Base-by-base conservation (phyloP, 73 alveolate genomes). In the Tetrahymena malaccensis region DNA sequence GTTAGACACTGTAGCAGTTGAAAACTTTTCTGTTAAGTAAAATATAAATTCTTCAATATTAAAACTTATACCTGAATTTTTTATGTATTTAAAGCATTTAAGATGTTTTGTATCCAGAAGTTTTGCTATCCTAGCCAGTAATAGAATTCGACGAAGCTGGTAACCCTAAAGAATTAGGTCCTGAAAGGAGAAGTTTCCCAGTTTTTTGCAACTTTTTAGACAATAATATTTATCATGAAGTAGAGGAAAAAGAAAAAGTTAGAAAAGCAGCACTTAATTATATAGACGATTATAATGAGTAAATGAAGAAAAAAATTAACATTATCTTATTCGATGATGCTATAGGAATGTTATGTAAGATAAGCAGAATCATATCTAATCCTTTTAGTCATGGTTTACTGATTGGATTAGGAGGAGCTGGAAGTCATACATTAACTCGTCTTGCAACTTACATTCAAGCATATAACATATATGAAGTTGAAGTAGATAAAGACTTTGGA, bases 351-450 rank as follows among this genome's bases (percentile, higher is more conserved):
- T 96, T 98, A 8, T 95, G 98, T 95, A 97, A 99, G 93, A 95
- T 98, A 43, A 96, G 98, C 84, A 95, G 99, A 93, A 98, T 98
- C 21, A 96, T 98, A 55, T 96, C 97, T 58, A 97, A 97, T 85
- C 99, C 99, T 22, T 96, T 96, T 96, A 99, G 99, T 40, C 97
- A 98, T 96, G 99, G 99, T 0, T 85, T 98, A 25, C 96, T 98
- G 93, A 94, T 98, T 37, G 99, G 99, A 37, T 96, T 98, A 31
- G 99, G 99, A 85, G 99, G 99, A 35, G 94, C 97, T n/a, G 97
- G 97, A 9, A 96, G 98, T 34, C 93, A 94, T 85, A 95, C 97
- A 43, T 56, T 95, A 85, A 85, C 97, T 50, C 93, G 97, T 85
- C 55, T 98, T 13, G 98, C 99, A n/a, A 97, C 99, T 31, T 98